A percentile compares a stretch with the other conserved stretches of the same genome.
These are phyloP conservation scores for Chaetomium fimeti DNA, from an alignment of 495 filamentous ascomycete genomes.

Conservation along the genomic window DNA sequence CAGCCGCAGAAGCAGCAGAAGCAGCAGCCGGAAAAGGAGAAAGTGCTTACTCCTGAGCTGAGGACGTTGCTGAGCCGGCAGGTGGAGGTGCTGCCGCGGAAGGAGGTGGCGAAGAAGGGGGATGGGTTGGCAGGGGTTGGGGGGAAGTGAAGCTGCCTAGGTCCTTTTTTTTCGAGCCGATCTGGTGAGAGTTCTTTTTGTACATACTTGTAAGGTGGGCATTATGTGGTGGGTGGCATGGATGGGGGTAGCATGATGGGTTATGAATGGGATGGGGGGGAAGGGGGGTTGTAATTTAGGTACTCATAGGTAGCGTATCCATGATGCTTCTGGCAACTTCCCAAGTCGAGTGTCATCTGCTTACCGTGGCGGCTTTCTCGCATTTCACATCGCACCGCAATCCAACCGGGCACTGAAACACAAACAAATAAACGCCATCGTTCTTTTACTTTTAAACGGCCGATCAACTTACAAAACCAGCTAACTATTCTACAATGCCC, in stretches of 20 bases:
- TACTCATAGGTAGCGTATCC: not conserved
- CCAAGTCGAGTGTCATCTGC: too few species aligned
- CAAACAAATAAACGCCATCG: too few species aligned
- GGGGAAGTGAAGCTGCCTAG: not conserved
- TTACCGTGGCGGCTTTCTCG: too few species aligned
- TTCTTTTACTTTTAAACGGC: not conserved
- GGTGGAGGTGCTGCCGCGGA: conserved; percentile 60
- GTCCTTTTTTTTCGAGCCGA: not conserved
- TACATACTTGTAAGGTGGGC: not conserved
- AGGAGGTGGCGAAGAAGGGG: conserved; percentile 48
- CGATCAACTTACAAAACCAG: not conserved
- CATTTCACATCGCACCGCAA: too few species aligned
- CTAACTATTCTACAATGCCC: not conserved
- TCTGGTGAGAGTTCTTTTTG: not conserved
- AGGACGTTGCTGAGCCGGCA: conserved; percentile 70
- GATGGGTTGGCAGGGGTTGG: conserved; percentile 31
- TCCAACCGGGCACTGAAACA: too few species aligned
- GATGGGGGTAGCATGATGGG: not conserved
- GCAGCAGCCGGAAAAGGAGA: conserved; percentile 53
- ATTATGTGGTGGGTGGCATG: not conserved
- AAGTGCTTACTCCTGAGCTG: conserved; percentile 78
- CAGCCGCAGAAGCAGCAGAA: conserved; percentile 20
- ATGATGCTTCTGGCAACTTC: not conserved
- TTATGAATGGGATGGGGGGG: not conserved
- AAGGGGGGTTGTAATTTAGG: not conserved